Percentiles rank a stretch among this genome's conserved stretches.
These are phyloP conservation scores for Terana coerulea DNA, from an alignment of 768 basidiomycete species.

Conservation along the genomic window DNA sequence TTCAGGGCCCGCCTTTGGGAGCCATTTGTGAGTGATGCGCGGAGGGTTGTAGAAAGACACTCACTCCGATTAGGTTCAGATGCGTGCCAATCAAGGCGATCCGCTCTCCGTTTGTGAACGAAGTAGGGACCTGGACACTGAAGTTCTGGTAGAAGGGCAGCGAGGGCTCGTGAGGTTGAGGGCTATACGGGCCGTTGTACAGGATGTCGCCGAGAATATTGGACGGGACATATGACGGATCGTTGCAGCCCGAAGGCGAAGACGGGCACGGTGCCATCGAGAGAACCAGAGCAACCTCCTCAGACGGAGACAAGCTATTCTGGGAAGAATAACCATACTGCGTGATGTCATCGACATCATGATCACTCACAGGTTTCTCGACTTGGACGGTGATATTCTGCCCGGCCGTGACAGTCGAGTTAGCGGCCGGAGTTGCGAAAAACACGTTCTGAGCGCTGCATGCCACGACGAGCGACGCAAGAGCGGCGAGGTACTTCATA, in stretches of 20 bases:
- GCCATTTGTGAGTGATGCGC: neutral
- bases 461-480: conserved; percentile 19
- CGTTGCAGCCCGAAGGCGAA: conserved; percentile 9
- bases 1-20: neutral
- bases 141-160: conserved; percentile 27
- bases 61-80: conserved; percentile 20
- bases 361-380: conserved; percentile 28
- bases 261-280: conserved; percentile 24
- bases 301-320: conserved; percentile 28
- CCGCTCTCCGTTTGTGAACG: conserved; percentile 11
- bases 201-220: conserved; percentile 26
- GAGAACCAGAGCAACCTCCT: conserved; percentile 33
- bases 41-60: neutral
- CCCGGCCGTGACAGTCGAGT: conserved; percentile 22
- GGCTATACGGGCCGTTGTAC: conserved; percentile 27
- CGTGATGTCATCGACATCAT: neutral
- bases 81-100: conserved; percentile 20
- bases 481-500: conserved; percentile 18
- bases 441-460: conserved; percentile 29
- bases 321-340: conserved; percentile 2
- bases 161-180: conserved; percentile 17
- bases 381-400: conserved; percentile 31
- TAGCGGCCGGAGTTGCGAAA: conserved; percentile 27
- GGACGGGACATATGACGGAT: conserved; percentile 18
- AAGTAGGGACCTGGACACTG: conserved; percentile 21